Conservation (phyloP, 108 stramenopile species). For the Stephanodiscus triporus region DNA sequence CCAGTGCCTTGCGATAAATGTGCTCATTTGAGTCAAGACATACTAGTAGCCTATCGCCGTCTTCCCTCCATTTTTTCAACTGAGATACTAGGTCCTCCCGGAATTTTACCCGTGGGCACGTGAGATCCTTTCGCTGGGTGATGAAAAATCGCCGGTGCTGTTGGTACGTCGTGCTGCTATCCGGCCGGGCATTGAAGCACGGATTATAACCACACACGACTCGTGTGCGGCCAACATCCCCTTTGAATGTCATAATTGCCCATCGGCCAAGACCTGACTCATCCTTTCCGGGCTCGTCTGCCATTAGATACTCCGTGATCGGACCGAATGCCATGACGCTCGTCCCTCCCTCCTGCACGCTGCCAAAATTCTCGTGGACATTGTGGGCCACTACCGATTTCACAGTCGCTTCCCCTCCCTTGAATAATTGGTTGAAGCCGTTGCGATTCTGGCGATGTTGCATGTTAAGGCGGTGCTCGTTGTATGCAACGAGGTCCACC, state of each 20-base stretch:
- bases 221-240: not conserved
- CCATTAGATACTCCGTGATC: not conserved
- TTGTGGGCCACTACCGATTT: not conserved
- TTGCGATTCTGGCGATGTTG: not conserved
- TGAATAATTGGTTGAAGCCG: not conserved
- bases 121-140: not conserved
- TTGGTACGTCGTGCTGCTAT: not conserved
- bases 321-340: not conserved
- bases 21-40: not conserved
- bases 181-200: not conserved
- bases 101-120: not conserved
- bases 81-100: not conserved
- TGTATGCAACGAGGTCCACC: not conserved
- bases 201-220: not conserved
- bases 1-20: not conserved
- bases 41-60: not conserved
- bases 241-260: slow-evolving; percentile 1
- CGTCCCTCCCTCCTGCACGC: not conserved
- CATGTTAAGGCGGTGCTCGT: not conserved
- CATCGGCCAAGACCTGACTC: slow-evolving; percentile 4
- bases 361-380: not conserved
- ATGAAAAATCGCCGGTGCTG: not conserved
- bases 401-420: not conserved
- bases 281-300: slow-evolving; percentile 1
- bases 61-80: not conserved